These are phyloP conservation scores for Tausonia pullulans DNA, from an alignment of 1,284 basidiomycete species.

Conservation along the genomic window DNA sequence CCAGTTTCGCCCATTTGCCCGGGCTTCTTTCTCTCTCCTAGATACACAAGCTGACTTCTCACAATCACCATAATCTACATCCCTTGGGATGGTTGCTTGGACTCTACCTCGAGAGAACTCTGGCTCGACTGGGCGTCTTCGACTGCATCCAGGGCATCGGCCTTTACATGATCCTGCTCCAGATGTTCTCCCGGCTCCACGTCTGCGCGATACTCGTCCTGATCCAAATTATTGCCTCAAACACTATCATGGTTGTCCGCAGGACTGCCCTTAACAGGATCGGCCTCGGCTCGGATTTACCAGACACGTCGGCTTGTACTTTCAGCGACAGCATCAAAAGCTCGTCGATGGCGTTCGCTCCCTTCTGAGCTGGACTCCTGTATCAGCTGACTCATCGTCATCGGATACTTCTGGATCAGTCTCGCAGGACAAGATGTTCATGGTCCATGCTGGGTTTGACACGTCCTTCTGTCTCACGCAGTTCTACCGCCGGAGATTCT, in stretches of 20 bases:
- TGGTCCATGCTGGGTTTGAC: background rate
- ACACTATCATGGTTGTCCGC: conserved; percentile 73
- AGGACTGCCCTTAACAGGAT: conserved; percentile 72
- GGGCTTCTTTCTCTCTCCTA: background rate
- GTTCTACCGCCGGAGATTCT: conserved; percentile 1
- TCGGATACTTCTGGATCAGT: conserved; percentile 87
- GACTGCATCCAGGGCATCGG: conserved; percentile 63
- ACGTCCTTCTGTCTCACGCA: background rate
- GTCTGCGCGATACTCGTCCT: conserved; percentile 83
- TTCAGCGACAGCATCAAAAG: conserved; percentile 20
- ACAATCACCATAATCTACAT: conserved; percentile 47
- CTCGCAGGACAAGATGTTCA: background rate
- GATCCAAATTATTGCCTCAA: conserved; percentile 65
- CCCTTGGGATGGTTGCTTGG: conserved; percentile 63
- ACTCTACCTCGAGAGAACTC: conserved; percentile 47
- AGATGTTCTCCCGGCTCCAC: conserved; percentile 81
- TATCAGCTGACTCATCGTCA: conserved; percentile 57
- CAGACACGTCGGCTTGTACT: conserved; percentile 75
- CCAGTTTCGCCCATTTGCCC: conserved; percentile 35
- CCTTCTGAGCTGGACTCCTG: conserved; percentile 75
- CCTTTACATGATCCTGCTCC: conserved; percentile 75
- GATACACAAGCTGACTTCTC: no score
- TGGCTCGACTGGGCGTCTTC: conserved; percentile 87
- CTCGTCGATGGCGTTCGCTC: conserved; percentile 19
- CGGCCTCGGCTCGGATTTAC: conserved; percentile 79